Percentiles rank a stretch among this genome's conserved stretches.
Evolutionary conservation across 108 stramenopile genomes (phyloP).

Genomic region (Nitzschia sp.): DNA sequence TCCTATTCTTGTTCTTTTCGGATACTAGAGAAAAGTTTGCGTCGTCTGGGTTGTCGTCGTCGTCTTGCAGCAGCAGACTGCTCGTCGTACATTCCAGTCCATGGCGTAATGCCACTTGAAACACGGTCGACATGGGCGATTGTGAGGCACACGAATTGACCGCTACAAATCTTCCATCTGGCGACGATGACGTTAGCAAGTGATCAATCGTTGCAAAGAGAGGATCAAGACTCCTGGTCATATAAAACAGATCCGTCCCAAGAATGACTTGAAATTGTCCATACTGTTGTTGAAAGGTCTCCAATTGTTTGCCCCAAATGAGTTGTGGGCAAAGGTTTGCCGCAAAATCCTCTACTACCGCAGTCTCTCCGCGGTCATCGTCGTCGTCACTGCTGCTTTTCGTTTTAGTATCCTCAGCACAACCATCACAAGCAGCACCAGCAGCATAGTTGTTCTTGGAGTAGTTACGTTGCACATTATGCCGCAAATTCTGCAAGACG

Average conservation of each 20-base stretch:
- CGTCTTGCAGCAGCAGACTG: no score
- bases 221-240: slow-evolving; percentile 27
- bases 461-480: slow-evolving; percentile 41
- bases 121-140: neutral
- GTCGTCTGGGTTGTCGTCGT: no score
- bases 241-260: slow-evolving; percentile 33
- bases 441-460: neutral
- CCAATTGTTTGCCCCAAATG: slow-evolving; percentile 47
- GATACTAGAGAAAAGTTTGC: no score
- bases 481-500: slow-evolving; percentile 40
- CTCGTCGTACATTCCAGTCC: no score
- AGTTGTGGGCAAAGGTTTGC: slow-evolving; percentile 71
- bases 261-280: slow-evolving; percentile 74
- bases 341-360: no score
- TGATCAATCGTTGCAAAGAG: slow-evolving; percentile 29
- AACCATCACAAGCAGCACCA: no score
- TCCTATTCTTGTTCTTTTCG: no score
- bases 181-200: neutral
- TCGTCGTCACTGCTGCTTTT: neutral
- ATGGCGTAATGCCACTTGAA: neutral
- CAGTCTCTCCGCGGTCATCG: slow-evolving; percentile 1
- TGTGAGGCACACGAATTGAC: slow-evolving; percentile 19
- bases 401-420: neutral
- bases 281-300: neutral
- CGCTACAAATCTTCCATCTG: neutral